phyloP scores from a whole-genome alignment of 441 rosid species.

The Pelargonium fulgidum region DNA sequence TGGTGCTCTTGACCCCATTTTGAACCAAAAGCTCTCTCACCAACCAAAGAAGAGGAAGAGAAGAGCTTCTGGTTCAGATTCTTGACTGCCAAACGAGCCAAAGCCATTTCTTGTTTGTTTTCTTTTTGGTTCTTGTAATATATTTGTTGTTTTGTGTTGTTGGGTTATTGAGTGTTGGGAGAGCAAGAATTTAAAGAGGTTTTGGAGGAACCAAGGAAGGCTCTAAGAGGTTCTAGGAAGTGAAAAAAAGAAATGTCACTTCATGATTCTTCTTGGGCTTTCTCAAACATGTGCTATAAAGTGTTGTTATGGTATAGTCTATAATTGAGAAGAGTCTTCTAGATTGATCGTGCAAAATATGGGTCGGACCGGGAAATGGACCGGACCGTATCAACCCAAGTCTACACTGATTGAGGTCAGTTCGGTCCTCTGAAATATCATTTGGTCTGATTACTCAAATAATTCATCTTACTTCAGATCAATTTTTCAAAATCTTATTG shows the following conservation, averaged over 20 bases:
- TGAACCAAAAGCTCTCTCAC: constrained; percentile 23
- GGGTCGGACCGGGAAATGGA: too few relatives aligned
- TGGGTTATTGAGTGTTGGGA: neutral
- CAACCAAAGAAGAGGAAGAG: constrained; percentile 23
- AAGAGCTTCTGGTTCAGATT: constrained; percentile 39
- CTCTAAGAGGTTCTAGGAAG: neutral
- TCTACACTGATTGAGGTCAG: too few relatives aligned
- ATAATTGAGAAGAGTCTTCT: neutral
- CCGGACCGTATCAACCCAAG: too few relatives aligned
- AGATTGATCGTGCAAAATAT: neutral
- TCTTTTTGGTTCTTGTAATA: neutral
- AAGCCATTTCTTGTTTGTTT: constrained; percentile 36
- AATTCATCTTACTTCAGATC: too few relatives aligned
- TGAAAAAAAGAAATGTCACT: neutral
- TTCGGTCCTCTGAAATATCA: too few relatives aligned
- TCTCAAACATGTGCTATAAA: neutral
- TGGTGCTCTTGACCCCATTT: constrained; percentile 23
- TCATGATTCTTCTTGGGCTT: neutral
- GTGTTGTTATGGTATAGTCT: neutral
- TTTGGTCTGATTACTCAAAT: too few relatives aligned
- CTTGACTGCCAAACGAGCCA: constrained; percentile 57
- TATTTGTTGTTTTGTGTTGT: neutral
- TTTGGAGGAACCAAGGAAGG: neutral
- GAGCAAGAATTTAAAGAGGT: neutral
- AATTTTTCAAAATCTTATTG: too few relatives aligned